Evolutionary conservation across 2,329 filamentous ascomycete species (phyloP), one percentile per base, ranked within the genome.

Genomic region (Atkinsonella hypoxylon): DNA sequence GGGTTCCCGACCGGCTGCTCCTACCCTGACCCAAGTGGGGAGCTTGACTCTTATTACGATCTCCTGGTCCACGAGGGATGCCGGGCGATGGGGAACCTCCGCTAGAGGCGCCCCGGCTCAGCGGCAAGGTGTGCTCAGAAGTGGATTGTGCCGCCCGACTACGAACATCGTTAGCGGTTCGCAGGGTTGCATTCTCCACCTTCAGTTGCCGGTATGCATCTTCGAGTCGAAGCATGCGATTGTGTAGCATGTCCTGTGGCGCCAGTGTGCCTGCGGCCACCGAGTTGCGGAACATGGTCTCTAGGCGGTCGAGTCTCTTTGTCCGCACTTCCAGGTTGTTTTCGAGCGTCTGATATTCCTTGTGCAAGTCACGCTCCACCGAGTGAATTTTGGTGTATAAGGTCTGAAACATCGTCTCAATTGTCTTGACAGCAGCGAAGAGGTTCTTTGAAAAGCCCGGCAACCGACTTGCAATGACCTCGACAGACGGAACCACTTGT

Each of bases 391-490:
- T 84, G 39, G 77, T 74, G 60, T 87, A 85, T 72, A 95, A 95
- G 9, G 81, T 79, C 17, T 79, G 77, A 36, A 97, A 75, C 56
- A 95, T 81, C 17, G 76, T 74, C 71, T 97, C 93, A 50, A 97
- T 83, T 2, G 83, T 87, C 72, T 91, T 95, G 54, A 96, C 79
- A 0, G 91, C 91, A 1, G 83, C 80, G 42, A 96, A 69, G 26
- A 98, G 76, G 64, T 96, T 97, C 66, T 90, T 88, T 62, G 85
- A 87, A 69, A 97, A 97, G 1, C 86, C 87, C 0, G 87, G 84
- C 4, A 97, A 76, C 68, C 93, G 89, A 47, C 83, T 90, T 1
- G 83, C 82, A 54, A 98, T 86, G 13, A 89, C 83, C 61, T 96
- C 91, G 34, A 94, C 76, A 12, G 85, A 89, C 0, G 90, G 89